Conservation (phyloP, 805 yeast genomes). For the Torulaspora maleeae region DNA sequence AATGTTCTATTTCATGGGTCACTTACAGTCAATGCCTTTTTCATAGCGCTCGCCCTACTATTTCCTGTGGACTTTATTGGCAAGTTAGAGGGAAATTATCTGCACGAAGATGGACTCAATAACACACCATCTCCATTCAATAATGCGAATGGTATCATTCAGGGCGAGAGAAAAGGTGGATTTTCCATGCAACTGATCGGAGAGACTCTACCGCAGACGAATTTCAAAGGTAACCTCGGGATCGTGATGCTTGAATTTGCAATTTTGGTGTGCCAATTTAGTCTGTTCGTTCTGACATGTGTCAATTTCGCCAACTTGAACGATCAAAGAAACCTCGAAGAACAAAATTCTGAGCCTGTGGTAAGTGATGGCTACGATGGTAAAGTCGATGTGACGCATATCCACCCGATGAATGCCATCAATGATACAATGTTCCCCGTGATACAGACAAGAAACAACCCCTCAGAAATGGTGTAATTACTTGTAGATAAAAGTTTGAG, state of each 20-base stretch:
- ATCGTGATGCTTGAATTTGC: constrained; percentile 27
- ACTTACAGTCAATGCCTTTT: constrained; percentile 23
- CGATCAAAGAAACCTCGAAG: constrained; percentile 8
- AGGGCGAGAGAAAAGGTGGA: constrained; percentile 36
- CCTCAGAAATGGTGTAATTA: background rate
- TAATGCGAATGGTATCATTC: constrained; percentile 23
- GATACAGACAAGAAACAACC: constrained; percentile 13
- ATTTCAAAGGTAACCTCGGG: constrained; percentile 32
- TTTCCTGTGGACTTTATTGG: constrained; percentile 37
- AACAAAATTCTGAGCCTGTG: constrained; percentile 11
- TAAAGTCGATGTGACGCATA: constrained; percentile 33
- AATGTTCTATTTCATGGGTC: constrained; percentile 26
- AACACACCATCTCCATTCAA: constrained; percentile 33
- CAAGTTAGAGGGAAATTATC: constrained; percentile 29
- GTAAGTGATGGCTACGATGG: constrained; percentile 47
- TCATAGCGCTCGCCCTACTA: constrained; percentile 18
- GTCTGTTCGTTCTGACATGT: constrained; percentile 27
- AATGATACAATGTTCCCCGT: constrained; percentile 17
- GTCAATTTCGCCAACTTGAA: constrained; percentile 27
- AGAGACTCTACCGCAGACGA: constrained; percentile 38
- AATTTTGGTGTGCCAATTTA: constrained; percentile 28
- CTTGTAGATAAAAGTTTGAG: constrained; percentile 2
- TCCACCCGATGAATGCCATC: constrained; percentile 35
- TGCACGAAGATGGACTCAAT: constrained; percentile 22
- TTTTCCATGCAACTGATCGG: constrained; percentile 45